Evolutionary conservation across 345 rosid species (phyloP).

Genomic region (Rhodamnia argentea): DNA sequence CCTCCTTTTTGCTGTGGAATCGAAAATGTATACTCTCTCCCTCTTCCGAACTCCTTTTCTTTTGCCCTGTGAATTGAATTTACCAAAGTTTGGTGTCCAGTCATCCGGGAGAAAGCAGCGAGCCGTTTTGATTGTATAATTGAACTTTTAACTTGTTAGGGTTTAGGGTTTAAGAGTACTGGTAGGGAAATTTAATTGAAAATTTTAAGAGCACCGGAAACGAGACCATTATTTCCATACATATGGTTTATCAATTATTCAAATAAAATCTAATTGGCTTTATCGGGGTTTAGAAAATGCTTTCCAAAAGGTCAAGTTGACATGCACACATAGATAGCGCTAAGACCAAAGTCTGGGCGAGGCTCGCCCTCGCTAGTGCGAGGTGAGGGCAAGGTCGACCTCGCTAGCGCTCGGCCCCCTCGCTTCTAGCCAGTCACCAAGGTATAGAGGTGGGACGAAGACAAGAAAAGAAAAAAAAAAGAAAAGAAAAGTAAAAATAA

Average conservation of each 20-base stretch:
- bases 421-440: too few relatives aligned
- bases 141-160: neutral
- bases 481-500: too few relatives aligned
- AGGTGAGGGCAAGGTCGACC: too few relatives aligned
- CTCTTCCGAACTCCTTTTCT: fast-evolving
- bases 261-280: neutral
- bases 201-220: neutral
- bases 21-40: neutral
- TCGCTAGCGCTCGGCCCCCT: too few relatives aligned
- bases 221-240: neutral
- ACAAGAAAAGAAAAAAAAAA: too few relatives aligned
- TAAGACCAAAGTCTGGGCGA: too few relatives aligned
- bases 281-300: neutral
- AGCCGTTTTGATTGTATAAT: neutral
- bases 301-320: neutral
- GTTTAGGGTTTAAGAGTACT: too few relatives aligned
- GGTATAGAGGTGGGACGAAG: too few relatives aligned
- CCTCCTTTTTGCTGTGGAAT: neutral
- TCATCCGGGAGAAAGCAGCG: neutral
- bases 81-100: neutral
- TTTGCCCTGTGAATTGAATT: neutral
- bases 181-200: neutral
- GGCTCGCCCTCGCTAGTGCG: too few relatives aligned
- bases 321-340: too few relatives aligned
- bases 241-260: neutral